These are phyloP conservation scores for Chaetoceros tenuissimus DNA, from an alignment of 108 stramenopile genomes.

Conservation along the genomic window DNA sequence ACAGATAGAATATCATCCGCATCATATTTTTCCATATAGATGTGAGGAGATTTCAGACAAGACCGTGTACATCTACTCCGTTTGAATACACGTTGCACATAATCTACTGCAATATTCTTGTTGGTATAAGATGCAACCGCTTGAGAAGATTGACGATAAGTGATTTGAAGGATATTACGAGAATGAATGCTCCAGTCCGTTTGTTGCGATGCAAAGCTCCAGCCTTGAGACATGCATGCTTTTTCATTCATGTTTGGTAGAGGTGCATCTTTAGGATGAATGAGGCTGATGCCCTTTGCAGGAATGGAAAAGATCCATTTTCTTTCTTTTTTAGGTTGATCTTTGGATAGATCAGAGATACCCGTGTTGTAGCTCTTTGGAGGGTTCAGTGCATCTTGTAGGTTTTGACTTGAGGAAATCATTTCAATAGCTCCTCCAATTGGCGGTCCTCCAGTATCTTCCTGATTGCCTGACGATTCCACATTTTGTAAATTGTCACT, in stretches of 20 bases:
- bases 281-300: no score
- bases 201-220: not conserved
- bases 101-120: not conserved
- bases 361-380: no score
- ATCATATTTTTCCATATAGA: not conserved
- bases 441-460: no score
- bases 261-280: no score
- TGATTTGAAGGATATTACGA: not conserved
- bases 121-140: not conserved
- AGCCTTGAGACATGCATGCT: no score
- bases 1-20: not conserved
- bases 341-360: no score
- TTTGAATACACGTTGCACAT: not conserved
- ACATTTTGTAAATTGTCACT: no score
- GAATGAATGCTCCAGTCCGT: not conserved
- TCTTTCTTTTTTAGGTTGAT: constrained; percentile 6
- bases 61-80: not conserved
- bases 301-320: constrained; percentile 21
- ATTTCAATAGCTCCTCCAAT: no score
- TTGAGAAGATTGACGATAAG: not conserved
- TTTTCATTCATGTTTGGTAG: no score
- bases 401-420: no score
- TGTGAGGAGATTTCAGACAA: not conserved
- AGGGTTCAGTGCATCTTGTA: no score
- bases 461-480: no score